Conservation (phyloP, 331 rosid species). For the Rosa hybrid region DNA sequence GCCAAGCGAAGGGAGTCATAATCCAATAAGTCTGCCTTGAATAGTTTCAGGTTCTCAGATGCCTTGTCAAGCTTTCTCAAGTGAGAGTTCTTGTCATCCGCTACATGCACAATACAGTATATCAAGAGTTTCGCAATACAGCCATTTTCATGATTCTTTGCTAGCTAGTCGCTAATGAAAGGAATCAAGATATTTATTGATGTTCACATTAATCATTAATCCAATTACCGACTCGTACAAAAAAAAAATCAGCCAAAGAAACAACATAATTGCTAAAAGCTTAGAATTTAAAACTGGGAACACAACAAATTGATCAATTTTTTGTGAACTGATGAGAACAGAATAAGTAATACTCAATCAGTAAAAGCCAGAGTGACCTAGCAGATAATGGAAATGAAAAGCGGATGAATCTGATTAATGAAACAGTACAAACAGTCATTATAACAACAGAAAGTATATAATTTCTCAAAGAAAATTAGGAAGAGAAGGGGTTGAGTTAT, state of each 20-base stretch:
- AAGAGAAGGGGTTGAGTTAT: neutral
- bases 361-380: neutral
- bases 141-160: neutral
- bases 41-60: conserved; percentile 54
- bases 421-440: neutral
- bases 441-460: neutral
- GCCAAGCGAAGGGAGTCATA: conserved; percentile 55
- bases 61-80: conserved; percentile 51
- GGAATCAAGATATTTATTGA: neutral
- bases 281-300: too few species aligned
- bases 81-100: conserved; percentile 51
- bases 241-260: neutral
- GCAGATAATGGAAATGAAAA: neutral
- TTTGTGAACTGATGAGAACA: too few species aligned
- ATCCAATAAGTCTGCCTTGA: conserved; percentile 61
- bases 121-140: neutral
- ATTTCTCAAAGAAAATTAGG: neutral
- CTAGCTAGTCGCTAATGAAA: neutral
- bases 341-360: too few species aligned
- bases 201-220: too few species aligned
- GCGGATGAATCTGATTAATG: neutral
- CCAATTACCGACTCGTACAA: neutral
- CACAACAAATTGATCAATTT: neutral
- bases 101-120: conserved; percentile 33
- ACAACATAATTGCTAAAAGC: neutral